These are phyloP conservation scores for Echites panduratus DNA, from an alignment of 257 asterid genomes.

Conservation along the genomic window DNA sequence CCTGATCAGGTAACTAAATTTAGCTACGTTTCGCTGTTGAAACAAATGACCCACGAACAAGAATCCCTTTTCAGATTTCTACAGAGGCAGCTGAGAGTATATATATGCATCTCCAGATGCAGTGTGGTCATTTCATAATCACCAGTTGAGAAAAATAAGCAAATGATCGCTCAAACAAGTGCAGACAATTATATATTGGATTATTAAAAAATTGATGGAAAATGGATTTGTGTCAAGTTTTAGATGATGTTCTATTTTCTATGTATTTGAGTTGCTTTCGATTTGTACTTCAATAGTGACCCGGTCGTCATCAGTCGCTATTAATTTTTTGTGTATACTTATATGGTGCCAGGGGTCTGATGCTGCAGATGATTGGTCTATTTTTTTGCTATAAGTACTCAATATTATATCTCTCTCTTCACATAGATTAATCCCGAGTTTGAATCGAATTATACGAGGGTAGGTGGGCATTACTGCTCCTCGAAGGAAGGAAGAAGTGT, in stretches of 20 bases:
- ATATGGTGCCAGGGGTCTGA: neutral
- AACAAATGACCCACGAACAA: conserved; percentile 22
- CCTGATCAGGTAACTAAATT: conserved; percentile 6
- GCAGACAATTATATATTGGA: neutral
- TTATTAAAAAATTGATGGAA: conserved; percentile 11
- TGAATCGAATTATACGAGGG: too few relatives aligned
- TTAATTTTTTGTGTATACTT: neutral
- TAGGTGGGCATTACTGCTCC: too few relatives aligned
- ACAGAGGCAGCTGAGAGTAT: conserved; percentile 16
- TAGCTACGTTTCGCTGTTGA: neutral
- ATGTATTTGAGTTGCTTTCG: conserved; percentile 4
- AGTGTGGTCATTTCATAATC: conserved; percentile 21
- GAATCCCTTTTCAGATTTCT: conserved; percentile 14
- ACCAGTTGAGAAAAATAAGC: neutral
- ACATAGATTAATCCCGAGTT: too few relatives aligned
- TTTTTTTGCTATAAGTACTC: too few relatives aligned
- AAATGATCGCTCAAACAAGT: neutral
- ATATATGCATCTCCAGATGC: conserved; percentile 37
- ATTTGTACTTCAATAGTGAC: neutral
- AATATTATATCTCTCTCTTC: too few relatives aligned
- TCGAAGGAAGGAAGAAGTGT: too few relatives aligned
- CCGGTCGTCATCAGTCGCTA: neutral
- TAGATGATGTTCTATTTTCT: neutral
- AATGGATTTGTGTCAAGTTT: conserved; percentile 1
- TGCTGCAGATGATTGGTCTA: neutral